phyloP scores from a whole-genome alignment of 2,329 filamentous ascomycete species.

The Fusarium cicatricum region DNA sequence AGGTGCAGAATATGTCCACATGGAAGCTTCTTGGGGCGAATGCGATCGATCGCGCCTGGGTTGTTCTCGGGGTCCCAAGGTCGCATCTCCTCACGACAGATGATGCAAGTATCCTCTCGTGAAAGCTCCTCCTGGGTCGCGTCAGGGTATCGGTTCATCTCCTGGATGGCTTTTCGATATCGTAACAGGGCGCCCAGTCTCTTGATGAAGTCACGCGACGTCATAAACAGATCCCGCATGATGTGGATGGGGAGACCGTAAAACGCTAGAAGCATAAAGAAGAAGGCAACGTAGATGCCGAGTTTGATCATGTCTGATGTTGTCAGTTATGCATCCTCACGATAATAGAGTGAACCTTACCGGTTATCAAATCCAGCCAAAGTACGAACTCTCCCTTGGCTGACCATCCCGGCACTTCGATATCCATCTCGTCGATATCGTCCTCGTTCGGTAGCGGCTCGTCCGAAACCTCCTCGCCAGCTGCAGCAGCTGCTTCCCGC shows the following conservation, averaged over 20 bases:
- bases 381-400: constrained; percentile 93
- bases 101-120: constrained; percentile 94
- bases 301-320: constrained; percentile 87
- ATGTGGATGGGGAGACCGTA: constrained; percentile 98
- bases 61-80: constrained; percentile 70
- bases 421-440: constrained; percentile 90
- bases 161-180: constrained; percentile 88
- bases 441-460: constrained; percentile 70
- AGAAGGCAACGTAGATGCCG: constrained; percentile 88
- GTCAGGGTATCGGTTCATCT: constrained; percentile 95
- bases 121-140: constrained; percentile 86
- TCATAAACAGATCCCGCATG: constrained; percentile 93
- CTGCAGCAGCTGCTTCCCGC: constrained; percentile 57
- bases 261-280: constrained; percentile 90
- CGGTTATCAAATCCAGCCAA: constrained; percentile 83
- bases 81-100: constrained; percentile 95
- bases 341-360: constrained; percentile 55
- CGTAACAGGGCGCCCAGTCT: constrained; percentile 87
- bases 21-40: constrained; percentile 92
- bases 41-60: constrained; percentile 79
- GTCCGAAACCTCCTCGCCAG: constrained; percentile 65
- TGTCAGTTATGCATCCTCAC: constrained; percentile 23
- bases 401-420: constrained; percentile 96
- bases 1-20: constrained; percentile 97
- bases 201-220: constrained; percentile 89